Evolutionary conservation across 768 basidiomycete species (phyloP).

Genomic region (Leccinum broughii): DNA sequence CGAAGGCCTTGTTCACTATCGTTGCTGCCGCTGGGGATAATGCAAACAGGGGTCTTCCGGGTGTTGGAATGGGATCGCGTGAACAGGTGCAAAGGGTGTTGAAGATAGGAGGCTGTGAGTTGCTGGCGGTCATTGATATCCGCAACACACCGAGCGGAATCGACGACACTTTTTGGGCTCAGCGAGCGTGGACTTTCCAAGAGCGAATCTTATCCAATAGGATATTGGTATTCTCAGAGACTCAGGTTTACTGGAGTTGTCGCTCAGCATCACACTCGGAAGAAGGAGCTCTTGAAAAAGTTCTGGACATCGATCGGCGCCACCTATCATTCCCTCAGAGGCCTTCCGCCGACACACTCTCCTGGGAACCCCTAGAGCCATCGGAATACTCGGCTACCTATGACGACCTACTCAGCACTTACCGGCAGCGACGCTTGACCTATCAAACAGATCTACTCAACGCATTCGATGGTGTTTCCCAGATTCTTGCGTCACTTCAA

Average conservation of each 20-base stretch:
- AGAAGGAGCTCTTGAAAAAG: slow-evolving; percentile 14
- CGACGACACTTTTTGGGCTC: slow-evolving; percentile 9
- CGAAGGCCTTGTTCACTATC: slow-evolving; percentile 19
- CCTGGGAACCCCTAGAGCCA: slow-evolving; percentile 1
- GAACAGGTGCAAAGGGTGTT: slow-evolving; percentile 8
- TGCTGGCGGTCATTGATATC: slow-evolving; percentile 14
- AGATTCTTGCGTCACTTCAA: slow-evolving; percentile 13
- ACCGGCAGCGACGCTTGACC: slow-evolving; percentile 12
- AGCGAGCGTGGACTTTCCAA: slow-evolving; percentile 24
- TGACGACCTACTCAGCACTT: neutral
- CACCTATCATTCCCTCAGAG: slow-evolving; percentile 1
- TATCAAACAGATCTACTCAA: slow-evolving; percentile 20
- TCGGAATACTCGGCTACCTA: slow-evolving; percentile 1
- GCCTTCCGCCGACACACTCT: neutral
- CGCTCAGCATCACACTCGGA: slow-evolving; percentile 10
- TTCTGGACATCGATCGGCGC: neutral
- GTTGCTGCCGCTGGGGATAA: slow-evolving; percentile 17
- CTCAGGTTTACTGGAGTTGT: slow-evolving; percentile 21
- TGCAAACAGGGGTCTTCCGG: slow-evolving; percentile 15
- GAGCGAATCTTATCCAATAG: slow-evolving; percentile 20
- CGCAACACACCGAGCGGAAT: neutral
- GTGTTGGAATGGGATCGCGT: slow-evolving; percentile 6
- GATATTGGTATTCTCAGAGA: slow-evolving; percentile 19
- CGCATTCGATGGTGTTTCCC: slow-evolving; percentile 17
- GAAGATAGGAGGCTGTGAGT: slow-evolving; percentile 11